These are phyloP conservation scores for Neonectria hederae DNA, from an alignment of 2,329 filamentous ascomycete species.

Conservation along the genomic window DNA sequence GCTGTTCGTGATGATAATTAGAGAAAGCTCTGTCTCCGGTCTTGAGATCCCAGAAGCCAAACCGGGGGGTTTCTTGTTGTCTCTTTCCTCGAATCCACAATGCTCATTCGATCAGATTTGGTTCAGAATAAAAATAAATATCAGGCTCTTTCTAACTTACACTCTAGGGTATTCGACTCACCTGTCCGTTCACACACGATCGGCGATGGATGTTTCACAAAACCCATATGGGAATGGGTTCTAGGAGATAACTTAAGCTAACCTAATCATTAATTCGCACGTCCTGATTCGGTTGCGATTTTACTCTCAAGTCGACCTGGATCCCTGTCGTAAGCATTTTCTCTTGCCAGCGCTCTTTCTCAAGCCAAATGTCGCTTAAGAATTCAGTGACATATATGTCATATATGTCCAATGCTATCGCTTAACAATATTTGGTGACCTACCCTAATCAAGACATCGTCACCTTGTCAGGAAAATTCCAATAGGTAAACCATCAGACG, in stretches of 20 bases:
- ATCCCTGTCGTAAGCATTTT: slow-evolving; percentile 10
- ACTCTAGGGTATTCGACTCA: background rate
- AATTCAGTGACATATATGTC: background rate
- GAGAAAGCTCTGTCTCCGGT: background rate
- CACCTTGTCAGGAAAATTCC: background rate
- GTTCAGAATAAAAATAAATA: background rate
- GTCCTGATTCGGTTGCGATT: background rate
- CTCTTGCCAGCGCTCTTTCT: background rate
- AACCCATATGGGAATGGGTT: slow-evolving; percentile 5
- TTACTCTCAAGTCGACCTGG: background rate
- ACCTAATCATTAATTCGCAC: slow-evolving; percentile 7
- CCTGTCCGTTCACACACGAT: background rate
- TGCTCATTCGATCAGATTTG: background rate
- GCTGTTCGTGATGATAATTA: slow-evolving; percentile 14
- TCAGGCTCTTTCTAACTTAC: background rate
- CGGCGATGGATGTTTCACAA: slow-evolving; percentile 16
- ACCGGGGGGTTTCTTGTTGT: slow-evolving; percentile 5
- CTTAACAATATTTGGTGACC: background rate
- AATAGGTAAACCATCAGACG: background rate
- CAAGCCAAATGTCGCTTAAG: background rate
- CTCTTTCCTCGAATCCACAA: background rate
- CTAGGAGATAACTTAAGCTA: background rate
- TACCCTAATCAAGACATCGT: background rate
- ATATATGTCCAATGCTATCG: background rate
- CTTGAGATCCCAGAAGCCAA: background rate